phyloP scores from a whole-genome alignment of 2,329 filamentous ascomycete genomes.

The Myriosclerotinia curreyana region DNA sequence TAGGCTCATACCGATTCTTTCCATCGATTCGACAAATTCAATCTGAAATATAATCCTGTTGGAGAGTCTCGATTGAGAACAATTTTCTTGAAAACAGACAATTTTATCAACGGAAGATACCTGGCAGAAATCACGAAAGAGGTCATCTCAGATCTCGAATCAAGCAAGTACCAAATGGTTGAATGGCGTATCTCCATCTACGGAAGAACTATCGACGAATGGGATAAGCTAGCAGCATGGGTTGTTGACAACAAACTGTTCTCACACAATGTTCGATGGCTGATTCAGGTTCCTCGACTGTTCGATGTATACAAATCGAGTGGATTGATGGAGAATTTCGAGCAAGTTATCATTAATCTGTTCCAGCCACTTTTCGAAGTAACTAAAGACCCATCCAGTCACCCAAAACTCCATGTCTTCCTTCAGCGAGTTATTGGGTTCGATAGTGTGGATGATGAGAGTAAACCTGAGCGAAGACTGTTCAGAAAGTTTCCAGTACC shows the following conservation, averaged over 20 bases:
- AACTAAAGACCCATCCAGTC: conserved; percentile 78
- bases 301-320: conserved; percentile 95
- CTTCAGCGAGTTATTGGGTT: conserved; percentile 94
- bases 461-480: conserved; percentile 90
- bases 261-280: conserved; percentile 95
- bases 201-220: conserved; percentile 85
- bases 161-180: conserved; percentile 99
- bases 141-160: conserved; percentile 94
- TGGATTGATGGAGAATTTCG: conserved; percentile 81
- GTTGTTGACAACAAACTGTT: conserved; percentile 97
- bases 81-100: conserved; percentile 99
- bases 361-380: conserved; percentile 95
- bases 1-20: conserved; percentile 95
- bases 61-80: conserved; percentile 92
- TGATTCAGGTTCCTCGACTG: conserved; percentile 90
- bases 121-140: conserved; percentile 97
- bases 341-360: conserved; percentile 85
- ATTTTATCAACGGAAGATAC: conserved; percentile 93
- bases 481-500: conserved; percentile 94
- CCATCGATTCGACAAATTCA: conserved; percentile 99
- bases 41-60: conserved; percentile 96
- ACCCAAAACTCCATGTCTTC: conserved; percentile 93
- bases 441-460: conserved; percentile 97
- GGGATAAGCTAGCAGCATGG: conserved; percentile 97
- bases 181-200: conserved; percentile 99